Conservation (phyloP, 768 basidiomycete species). For the Tulasnella calospora region DNA sequence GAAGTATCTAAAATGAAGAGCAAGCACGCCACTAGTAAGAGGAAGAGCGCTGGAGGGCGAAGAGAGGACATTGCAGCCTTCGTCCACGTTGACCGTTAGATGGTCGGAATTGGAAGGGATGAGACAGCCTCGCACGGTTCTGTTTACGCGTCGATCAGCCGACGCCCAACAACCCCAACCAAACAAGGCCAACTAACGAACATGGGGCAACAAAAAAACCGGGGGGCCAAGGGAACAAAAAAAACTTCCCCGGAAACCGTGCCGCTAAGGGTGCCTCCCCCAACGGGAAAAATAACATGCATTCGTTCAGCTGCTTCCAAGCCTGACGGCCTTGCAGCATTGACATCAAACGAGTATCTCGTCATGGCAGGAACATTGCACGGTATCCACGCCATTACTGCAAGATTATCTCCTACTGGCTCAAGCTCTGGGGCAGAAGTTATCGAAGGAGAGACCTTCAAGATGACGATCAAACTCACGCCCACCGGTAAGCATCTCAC, state of each 20-base stretch:
- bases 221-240: conserved; percentile 93
- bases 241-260: conserved; percentile 70
- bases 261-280: neutral
- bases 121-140: conserved; percentile 10
- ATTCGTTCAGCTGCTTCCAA: neutral
- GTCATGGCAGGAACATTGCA: conserved; percentile 95
- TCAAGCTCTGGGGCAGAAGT: conserved; percentile 82
- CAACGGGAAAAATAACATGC: neutral
- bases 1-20: neutral
- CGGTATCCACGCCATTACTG: conserved; percentile 98
- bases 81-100: neutral
- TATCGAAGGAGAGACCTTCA: conserved; percentile 95
- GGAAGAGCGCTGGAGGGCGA: neutral
- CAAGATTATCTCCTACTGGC: conserved; percentile 77
- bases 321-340: conserved; percentile 81
- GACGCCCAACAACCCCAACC: neutral
- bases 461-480: conserved; percentile 85
- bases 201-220: conserved; percentile 98
- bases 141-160: neutral
- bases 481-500: conserved; percentile 61
- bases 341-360: conserved; percentile 91
- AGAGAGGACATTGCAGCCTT: neutral
- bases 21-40: neutral
- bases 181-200: conserved; percentile 69
- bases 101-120: conserved; percentile 15